Evolutionary conservation across 1,284 basidiomycete species (phyloP).

Genomic region (Ceratobasidium sp.): DNA sequence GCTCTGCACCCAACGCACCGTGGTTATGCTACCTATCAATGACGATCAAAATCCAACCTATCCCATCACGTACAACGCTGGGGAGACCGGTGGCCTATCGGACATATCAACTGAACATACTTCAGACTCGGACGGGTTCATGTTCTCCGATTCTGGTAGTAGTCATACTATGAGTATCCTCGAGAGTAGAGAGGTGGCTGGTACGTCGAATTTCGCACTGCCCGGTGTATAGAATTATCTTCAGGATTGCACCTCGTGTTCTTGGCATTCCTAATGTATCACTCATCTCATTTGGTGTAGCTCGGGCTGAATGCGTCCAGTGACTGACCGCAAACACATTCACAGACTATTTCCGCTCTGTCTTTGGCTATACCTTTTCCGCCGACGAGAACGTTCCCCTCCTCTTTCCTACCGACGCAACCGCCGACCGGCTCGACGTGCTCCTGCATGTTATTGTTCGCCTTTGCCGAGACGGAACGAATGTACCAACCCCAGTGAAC

Average conservation of each 20-base stretch:
- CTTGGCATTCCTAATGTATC: too few species aligned
- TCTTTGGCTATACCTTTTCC: slow-evolving; percentile 15
- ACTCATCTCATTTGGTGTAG: too few species aligned
- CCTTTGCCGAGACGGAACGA: slow-evolving; percentile 4
- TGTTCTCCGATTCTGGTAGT: slow-evolving; percentile 12
- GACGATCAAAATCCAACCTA: background rate
- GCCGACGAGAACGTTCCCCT: slow-evolving; percentile 34
- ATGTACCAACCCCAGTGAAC: slow-evolving; percentile 2
- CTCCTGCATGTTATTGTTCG: slow-evolving; percentile 12
- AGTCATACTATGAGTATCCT: slow-evolving; percentile 9
- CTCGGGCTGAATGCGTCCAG: too few species aligned
- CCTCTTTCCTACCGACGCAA: slow-evolving; percentile 10
- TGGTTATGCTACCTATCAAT: background rate
- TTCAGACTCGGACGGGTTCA: background rate
- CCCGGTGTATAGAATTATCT: too few species aligned
- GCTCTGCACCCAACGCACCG: background rate
- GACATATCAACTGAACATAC: background rate
- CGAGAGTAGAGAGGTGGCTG: background rate
- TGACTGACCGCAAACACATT: background rate
- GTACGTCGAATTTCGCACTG: background rate
- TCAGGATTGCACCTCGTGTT: too few species aligned
- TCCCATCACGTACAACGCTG: background rate
- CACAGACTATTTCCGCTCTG: slow-evolving; percentile 21
- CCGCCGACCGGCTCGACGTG: slow-evolving; percentile 12
- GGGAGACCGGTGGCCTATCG: too few species aligned